Evolutionary conservation across 768 basidiomycete species (phyloP), one percentile per base, ranked within the genome.

Genomic region (Phylloporus sp.): DNA sequence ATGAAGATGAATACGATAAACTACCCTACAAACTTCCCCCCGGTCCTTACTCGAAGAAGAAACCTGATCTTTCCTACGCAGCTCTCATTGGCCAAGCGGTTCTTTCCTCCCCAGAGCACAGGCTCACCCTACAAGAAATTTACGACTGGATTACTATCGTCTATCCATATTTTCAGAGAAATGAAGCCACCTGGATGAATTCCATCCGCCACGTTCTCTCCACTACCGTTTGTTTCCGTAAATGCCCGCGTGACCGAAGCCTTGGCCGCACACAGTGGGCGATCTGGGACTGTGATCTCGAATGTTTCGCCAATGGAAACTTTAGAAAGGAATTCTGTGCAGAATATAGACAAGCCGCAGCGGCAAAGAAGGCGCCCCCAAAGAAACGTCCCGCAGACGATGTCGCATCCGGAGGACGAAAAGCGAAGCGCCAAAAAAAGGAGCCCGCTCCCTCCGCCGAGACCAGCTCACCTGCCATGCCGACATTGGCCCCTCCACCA

Each of bases 171-270:
- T 99, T 90, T 71, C 90, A 91, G 67, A 85, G 88, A 48, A 86
- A 86, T 18, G 93, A 97, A 58, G 80, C 86, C 4, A 95, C 92
- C 6, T 98, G 95, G 95, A 93, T 94, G 82, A 96, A 96, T 67
- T 94, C 91, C 45, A 91, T 98, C 49, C 80, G 95, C n/a, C 94
- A 98, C 67, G 93, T 94, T 38, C 76, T 98, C 21, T 92, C 89
- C 53, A 90, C 93, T 4, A 95, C 94, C 35, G 80, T 86, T 29
- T 86, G 86, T 57, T 97, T 96, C 66, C 81, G 90, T 52, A 96
- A 95, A 57, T 80, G 86, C 0, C 79, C 82, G 3, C 73, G 92
- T 18, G 84, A 89, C 48, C 79, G 85, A 11, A 76, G 81, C 21
- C 77, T 86, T 27, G 90, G 92, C 27, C 80, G 90, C 38, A 89